Evolutionary conservation across 2,329 filamentous ascomycete species (phyloP).

Genomic region (Fusarium fujikuroi): DNA sequence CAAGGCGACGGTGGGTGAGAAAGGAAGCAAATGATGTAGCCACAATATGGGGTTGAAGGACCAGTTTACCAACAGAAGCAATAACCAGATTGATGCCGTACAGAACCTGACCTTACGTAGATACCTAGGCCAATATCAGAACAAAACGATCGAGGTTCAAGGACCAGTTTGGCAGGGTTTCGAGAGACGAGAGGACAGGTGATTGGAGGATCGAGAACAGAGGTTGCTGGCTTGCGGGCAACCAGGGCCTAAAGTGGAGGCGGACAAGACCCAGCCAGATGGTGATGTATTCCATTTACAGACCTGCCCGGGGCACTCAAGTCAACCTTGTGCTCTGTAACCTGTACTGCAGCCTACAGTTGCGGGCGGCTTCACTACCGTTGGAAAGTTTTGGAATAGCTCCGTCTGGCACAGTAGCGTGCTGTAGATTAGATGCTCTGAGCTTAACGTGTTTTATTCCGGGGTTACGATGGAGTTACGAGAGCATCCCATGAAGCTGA

Average conservation of each 20-base stretch:
- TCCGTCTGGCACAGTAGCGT: background rate
- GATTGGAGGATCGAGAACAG: conserved; percentile 42
- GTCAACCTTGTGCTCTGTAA: conserved; percentile 2
- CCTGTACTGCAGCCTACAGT: conserved; percentile 17
- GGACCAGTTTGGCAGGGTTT: conserved; percentile 40
- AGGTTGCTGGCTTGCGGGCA: conserved; percentile 33
- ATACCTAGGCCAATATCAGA: conserved; percentile 25
- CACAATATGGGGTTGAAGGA: background rate
- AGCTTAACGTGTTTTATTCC: background rate
- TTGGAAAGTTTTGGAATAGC: background rate
- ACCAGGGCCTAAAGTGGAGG: conserved; percentile 34
- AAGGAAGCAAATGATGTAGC: conserved; percentile 12
- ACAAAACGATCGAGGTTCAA: conserved; percentile 43
- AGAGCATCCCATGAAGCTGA: background rate
- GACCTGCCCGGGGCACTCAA: conserved; percentile 10
- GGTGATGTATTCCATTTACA: conserved; percentile 33
- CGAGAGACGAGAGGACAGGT: conserved; percentile 34
- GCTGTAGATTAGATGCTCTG: background rate
- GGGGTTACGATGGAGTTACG: background rate
- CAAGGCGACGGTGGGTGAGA: conserved; percentile 33
- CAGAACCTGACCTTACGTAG: conserved; percentile 13
- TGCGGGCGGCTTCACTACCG: conserved; percentile 1
- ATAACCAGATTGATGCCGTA: conserved; percentile 28
- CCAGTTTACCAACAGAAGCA: conserved; percentile 26
- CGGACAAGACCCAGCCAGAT: conserved; percentile 18